Conservation (phyloP, 2,329 filamentous ascomycete species). For the Colletotrichum sansevieriae region DNA sequence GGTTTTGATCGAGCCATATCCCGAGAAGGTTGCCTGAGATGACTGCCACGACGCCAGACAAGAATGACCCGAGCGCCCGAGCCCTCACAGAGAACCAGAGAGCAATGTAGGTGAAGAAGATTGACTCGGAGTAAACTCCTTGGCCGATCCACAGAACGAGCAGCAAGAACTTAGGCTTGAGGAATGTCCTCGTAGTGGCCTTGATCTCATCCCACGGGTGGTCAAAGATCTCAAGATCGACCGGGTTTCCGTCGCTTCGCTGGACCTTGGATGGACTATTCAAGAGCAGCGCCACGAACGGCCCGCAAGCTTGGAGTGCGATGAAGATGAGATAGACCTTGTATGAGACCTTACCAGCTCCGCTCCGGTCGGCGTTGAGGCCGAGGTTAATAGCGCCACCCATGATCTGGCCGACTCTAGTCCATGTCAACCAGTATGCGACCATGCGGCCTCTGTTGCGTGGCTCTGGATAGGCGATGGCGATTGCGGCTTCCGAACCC, state of each 20-base stretch:
- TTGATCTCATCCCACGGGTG: conserved; percentile 69
- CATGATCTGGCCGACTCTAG: conserved; percentile 68
- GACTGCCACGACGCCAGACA: conserved; percentile 69
- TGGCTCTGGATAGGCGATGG: conserved; percentile 71
- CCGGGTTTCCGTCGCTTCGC: conserved; percentile 54
- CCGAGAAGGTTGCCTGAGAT: conserved; percentile 73
- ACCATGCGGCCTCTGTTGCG: conserved; percentile 71
- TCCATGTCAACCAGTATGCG: conserved; percentile 72
- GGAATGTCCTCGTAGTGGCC: conserved; percentile 61
- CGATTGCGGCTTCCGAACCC: conserved; percentile 53
- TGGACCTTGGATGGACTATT: conserved; percentile 60
- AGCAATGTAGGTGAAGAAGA: conserved; percentile 60
- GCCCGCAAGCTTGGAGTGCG: conserved; percentile 58
- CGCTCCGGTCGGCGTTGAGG: conserved; percentile 59
- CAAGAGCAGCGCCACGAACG: conserved; percentile 59
- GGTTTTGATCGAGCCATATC: conserved; percentile 67
- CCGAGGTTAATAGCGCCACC: conserved; percentile 64
- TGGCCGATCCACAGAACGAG: conserved; percentile 64
- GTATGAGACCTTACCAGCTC: conserved; percentile 60
- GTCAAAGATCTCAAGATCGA: conserved; percentile 51
- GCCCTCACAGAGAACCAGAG: conserved; percentile 65
- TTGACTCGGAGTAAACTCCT: conserved; percentile 57
- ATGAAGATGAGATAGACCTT: conserved; percentile 57
- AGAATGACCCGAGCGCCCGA: conserved; percentile 59
- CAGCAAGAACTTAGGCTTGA: conserved; percentile 59